Percentiles rank a stretch among this genome's conserved stretches.
These are phyloP conservation scores for Ilyonectria destructans DNA, from an alignment of 2,329 filamentous ascomycete species.

Conservation along the genomic window DNA sequence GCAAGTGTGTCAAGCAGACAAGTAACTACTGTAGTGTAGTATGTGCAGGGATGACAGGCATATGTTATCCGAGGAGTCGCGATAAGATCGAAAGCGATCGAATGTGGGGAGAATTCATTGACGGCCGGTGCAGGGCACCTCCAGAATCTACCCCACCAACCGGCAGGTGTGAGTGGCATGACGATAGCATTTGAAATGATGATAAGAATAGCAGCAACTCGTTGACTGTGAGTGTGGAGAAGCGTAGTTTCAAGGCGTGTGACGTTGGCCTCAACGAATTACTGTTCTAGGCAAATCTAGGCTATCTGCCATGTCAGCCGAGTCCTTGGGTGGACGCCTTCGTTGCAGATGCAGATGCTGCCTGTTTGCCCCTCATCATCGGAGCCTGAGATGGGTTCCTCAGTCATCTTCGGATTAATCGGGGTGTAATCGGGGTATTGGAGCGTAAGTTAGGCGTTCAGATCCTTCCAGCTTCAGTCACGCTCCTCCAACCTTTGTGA, in stretches of 20 bases:
- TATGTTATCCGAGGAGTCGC: slow-evolving; percentile 16
- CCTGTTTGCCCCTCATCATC: slow-evolving; percentile 4
- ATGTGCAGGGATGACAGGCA: slow-evolving; percentile 1
- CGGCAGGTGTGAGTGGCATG: slow-evolving; percentile 14
- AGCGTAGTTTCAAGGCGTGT: background rate
- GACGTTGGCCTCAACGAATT: slow-evolving; percentile 9
- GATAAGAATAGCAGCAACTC: slow-evolving; percentile 23
- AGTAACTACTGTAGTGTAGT: background rate
- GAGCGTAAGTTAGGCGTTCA: background rate
- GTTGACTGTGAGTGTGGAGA: slow-evolving; percentile 13
- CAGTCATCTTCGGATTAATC: slow-evolving; percentile 10
- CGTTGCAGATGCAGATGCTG: slow-evolving; percentile 12
- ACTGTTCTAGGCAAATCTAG: slow-evolving; percentile 30
- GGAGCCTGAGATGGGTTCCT: slow-evolving; percentile 9
- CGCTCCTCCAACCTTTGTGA: slow-evolving; percentile 15
- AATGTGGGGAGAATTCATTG: slow-evolving; percentile 17
- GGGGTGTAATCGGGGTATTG: background rate
- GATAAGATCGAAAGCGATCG: slow-evolving; percentile 27
- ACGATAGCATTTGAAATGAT: slow-evolving; percentile 23
- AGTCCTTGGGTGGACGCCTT: background rate
- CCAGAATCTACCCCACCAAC: slow-evolving; percentile 17
- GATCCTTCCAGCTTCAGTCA: background rate
- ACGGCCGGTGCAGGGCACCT: background rate
- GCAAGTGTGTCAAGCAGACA: background rate
- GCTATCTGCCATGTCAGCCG: slow-evolving; percentile 20